Evolutionary conservation across 352 stramenopile genomes (phyloP), one percentile per base, ranked within the genome.

Genomic region (Halophytophthora polymorphica): DNA sequence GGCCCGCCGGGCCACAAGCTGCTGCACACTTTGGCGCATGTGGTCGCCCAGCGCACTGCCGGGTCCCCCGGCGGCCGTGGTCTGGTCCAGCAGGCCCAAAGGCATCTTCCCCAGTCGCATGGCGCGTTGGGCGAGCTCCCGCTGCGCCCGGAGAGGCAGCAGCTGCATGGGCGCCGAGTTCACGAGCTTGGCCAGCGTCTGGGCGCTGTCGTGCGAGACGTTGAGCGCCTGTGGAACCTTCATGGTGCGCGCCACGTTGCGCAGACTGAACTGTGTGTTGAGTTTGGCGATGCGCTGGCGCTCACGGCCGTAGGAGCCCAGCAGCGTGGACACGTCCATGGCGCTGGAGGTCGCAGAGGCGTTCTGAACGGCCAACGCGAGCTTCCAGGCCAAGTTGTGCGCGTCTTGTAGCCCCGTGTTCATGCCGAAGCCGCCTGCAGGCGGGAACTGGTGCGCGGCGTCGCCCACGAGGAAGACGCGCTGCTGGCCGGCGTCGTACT

Each of bases 331-430:
- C n/a, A 48, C 42, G 15, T 71, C 50, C 7, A 72, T 23, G 8
- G 15, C 21, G 12, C 35, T 29, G 17, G 15, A 19, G 38, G 7
- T 38, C 35, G 25, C 40, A 34, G 22, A 8, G 1, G 18, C 34
- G 2, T 53, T 56, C 23, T 88, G 69, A 2, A 95, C 63, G 12
- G 75, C 49, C 17, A 79, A 71, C 6, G 86, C 86, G 12, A 98
- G 74, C 56, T 96, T 97, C 92, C 90, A 98, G 2, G 77, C 84
- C 8, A 98, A 66, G 50, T 97, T 98, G 68, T 97, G 88, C 1
- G 85, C 79, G 50, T 97, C 90, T 56, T 97, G 86, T 23, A 98
- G 64, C 35, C 90, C 92, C 1, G 88, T 96, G 66, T 98, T 98
- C 73, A 98, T 92, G 47, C 92, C 92, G 37, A 98, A 93, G 3